Conservation (phyloP, 2,329 filamentous ascomycete species). For the Trichophyton verrucosum region DNA sequence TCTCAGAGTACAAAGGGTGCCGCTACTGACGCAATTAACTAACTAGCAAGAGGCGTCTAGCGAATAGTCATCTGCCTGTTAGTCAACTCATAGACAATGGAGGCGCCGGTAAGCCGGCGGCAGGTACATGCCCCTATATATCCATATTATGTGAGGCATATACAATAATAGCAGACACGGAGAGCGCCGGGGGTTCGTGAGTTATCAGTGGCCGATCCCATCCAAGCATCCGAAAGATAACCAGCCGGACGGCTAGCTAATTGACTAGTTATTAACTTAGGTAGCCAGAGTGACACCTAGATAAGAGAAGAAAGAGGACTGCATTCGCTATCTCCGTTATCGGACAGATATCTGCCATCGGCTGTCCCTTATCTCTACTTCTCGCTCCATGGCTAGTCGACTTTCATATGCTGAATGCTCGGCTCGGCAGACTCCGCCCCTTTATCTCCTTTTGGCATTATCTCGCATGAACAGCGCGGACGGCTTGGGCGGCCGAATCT, state of each 20-base stretch:
- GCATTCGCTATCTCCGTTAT: neutral
- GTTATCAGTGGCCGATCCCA: too few relatives aligned
- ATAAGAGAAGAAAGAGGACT: neutral
- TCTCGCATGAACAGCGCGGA: neutral
- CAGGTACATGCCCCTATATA: too few relatives aligned
- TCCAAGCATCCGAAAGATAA: too few relatives aligned
- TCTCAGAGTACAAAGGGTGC: neutral
- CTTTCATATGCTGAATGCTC: neutral
- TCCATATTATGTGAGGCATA: too few relatives aligned
- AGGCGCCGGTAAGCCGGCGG: neutral
- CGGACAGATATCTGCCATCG: neutral
- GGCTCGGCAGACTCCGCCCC: neutral
- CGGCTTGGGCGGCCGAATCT: neutral
- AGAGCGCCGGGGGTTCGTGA: too few relatives aligned
- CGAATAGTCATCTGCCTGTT: neutral
- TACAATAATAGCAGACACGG: too few relatives aligned
- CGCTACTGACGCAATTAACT: neutral
- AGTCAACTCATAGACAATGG: neutral
- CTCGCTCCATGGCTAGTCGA: neutral
- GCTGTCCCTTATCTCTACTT: neutral
- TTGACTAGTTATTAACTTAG: too few relatives aligned
- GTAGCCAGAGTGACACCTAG: neutral
- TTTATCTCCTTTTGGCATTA: neutral
- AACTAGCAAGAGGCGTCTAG: neutral
- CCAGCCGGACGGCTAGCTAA: too few relatives aligned